Conservation (phyloP, 805 yeast genomes). For the Hanseniaspora jakobsenii region DNA sequence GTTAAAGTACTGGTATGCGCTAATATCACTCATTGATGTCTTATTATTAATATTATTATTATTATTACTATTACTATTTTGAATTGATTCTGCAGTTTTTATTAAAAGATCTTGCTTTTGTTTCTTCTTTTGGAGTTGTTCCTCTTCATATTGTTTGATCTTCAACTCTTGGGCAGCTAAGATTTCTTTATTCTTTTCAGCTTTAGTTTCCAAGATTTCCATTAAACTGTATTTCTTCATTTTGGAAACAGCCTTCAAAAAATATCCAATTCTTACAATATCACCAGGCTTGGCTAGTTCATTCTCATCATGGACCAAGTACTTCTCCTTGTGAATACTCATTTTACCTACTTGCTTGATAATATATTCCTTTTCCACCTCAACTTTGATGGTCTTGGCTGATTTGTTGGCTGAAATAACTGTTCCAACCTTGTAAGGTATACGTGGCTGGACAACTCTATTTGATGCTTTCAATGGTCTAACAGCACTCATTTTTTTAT, state of each 20-base stretch:
- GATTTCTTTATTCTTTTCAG: slow-evolving; percentile 80
- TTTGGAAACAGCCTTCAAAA: slow-evolving; percentile 38
- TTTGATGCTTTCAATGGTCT: too few species aligned
- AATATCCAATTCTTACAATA: slow-evolving; percentile 84
- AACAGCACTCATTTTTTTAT: too few species aligned
- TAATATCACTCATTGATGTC: too few species aligned
- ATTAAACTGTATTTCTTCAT: slow-evolving; percentile 82
- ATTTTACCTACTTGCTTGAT: slow-evolving; percentile 64
- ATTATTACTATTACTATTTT: too few species aligned
- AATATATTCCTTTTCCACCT: slow-evolving; percentile 67
- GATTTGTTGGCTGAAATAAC: slow-evolving; percentile 23
- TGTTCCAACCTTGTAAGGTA: slow-evolving; percentile 14
- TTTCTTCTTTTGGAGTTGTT: too few species aligned
- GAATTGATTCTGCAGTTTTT: too few species aligned
- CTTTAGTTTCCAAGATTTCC: slow-evolving; percentile 76
- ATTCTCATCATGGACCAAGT: slow-evolving; percentile 86
- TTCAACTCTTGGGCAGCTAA: slow-evolving; percentile 62
- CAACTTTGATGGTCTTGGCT: slow-evolving; percentile 88
- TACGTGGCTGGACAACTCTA: slow-evolving; percentile 2
- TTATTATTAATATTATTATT: too few species aligned
- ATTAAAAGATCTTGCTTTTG: too few species aligned
- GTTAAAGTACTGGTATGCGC: too few species aligned
- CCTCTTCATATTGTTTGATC: slow-evolving; percentile 58
- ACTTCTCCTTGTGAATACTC: slow-evolving; percentile 65
- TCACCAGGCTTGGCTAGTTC: slow-evolving; percentile 90